phyloP scores from a whole-genome alignment of 2,329 filamentous ascomycete genomes.

The Beauveria scarabaeidicola region DNA sequence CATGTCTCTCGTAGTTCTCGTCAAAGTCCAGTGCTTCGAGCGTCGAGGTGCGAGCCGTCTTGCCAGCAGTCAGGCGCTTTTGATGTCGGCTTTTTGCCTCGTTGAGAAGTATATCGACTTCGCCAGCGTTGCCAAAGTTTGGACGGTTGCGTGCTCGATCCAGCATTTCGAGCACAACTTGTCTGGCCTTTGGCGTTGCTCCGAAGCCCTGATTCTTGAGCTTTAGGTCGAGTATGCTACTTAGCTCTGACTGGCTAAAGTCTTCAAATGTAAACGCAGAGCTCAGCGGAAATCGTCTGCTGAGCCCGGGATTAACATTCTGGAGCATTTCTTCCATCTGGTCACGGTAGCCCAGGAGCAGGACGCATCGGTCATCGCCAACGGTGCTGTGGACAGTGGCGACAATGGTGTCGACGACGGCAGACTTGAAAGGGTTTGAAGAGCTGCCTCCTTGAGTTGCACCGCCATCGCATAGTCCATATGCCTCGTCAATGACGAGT shows the following conservation, averaged over 20 bases:
- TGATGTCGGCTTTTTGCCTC: slow-evolving; percentile 40
- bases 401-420: slow-evolving; percentile 66
- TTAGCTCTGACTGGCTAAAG: slow-evolving; percentile 51
- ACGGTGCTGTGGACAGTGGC: slow-evolving; percentile 62
- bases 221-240: slow-evolving; percentile 54
- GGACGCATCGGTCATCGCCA: slow-evolving; percentile 63
- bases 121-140: slow-evolving; percentile 69
- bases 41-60: slow-evolving; percentile 42
- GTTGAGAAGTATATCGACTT: slow-evolving; percentile 59
- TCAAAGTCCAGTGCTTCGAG: slow-evolving; percentile 71
- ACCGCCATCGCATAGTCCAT: slow-evolving; percentile 47
- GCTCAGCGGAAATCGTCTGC: slow-evolving; percentile 54
- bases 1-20: slow-evolving; percentile 46
- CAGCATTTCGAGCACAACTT: slow-evolving; percentile 52
- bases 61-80: slow-evolving; percentile 17
- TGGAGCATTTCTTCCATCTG: slow-evolving; percentile 65
- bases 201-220: slow-evolving; percentile 46
- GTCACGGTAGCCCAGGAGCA: slow-evolving; percentile 62
- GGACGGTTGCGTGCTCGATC: slow-evolving; percentile 51
- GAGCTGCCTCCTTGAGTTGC: slow-evolving; percentile 13
- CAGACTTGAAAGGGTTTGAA: slow-evolving; percentile 44
- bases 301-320: slow-evolving; percentile 63
- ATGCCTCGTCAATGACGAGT: slow-evolving; percentile 73
- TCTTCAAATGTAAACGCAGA: slow-evolving; percentile 62
- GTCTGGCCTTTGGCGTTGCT: slow-evolving; percentile 42